Evolutionary conservation across 306 rosid species (phyloP).

Genomic region (Geum urbanum): DNA sequence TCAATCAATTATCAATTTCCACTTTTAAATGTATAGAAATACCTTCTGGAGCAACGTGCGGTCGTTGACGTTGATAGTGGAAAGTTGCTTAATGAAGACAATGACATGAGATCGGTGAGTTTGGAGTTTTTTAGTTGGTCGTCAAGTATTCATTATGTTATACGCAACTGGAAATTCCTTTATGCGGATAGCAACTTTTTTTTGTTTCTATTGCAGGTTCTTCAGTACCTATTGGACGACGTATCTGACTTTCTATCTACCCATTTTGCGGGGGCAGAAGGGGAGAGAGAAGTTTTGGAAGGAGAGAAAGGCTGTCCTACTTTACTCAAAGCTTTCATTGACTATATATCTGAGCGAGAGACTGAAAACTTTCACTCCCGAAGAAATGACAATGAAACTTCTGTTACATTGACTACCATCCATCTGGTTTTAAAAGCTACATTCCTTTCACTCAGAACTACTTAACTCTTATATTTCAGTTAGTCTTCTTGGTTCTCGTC

Average conservation of each 20-base stretch:
- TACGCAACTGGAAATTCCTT: neutral
- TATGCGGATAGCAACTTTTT: neutral
- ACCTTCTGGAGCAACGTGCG: slow-evolving; percentile 86
- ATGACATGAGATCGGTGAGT: slow-evolving; percentile 87
- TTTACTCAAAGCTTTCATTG: slow-evolving; percentile 57
- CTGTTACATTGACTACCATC: slow-evolving; percentile 87
- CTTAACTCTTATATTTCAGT: neutral
- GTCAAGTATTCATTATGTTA: neutral
- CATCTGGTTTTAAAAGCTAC: slow-evolving; percentile 64
- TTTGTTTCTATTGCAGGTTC: slow-evolving; percentile 62
- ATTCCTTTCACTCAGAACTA: neutral
- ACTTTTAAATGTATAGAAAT: slow-evolving; percentile 47
- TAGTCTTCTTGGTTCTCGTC: neutral
- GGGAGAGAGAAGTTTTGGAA: slow-evolving; percentile 32
- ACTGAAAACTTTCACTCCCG: slow-evolving; percentile 65
- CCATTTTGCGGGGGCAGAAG: slow-evolving; percentile 39
- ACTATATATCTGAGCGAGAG: slow-evolving; percentile 73
- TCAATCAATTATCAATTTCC: neutral
- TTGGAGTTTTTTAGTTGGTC: slow-evolving; percentile 18
- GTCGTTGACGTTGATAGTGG: slow-evolving; percentile 77
- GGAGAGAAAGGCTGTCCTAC: slow-evolving; percentile 57
- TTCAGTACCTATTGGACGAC: slow-evolving; percentile 78
- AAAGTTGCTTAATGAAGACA: slow-evolving; percentile 80
- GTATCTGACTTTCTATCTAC: slow-evolving; percentile 72
- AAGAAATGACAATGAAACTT: slow-evolving; percentile 61